Conservation (phyloP, 129 eudicot genomes). For the Flaveria ramosissima region DNA sequence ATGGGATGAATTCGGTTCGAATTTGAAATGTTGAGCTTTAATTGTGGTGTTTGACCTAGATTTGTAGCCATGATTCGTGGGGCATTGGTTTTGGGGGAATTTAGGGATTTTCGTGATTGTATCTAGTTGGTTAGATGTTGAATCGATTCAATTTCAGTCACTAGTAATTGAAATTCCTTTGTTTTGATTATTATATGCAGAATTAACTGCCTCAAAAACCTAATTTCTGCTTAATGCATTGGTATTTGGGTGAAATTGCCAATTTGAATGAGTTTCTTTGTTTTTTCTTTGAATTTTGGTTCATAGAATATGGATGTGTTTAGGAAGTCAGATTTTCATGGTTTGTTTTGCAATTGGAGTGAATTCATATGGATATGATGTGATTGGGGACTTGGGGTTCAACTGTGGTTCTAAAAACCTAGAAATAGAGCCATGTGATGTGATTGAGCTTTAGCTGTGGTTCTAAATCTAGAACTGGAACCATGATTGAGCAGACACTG, state of each 20-base stretch:
- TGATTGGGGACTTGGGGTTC: background rate
- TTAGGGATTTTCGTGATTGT: slow-evolving; percentile 18
- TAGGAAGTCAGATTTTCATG: background rate
- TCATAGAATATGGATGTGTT: slow-evolving; percentile 10
- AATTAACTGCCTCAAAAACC: background rate
- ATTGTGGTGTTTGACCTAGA: background rate
- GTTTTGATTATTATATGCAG: slow-evolving; percentile 3
- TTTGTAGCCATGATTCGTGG: background rate
- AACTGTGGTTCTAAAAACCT: background rate
- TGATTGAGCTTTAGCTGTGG: background rate
- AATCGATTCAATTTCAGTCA: background rate
- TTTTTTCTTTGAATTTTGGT: background rate
- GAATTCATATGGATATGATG: background rate
- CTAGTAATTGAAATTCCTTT: background rate
- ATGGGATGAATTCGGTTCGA: background rate
- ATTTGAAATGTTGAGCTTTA: slow-evolving; percentile 13
- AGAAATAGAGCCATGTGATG: background rate
- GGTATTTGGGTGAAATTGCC: slow-evolving; percentile 6
- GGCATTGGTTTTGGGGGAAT: slow-evolving; percentile 9
- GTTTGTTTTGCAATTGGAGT: slow-evolving; percentile 5
- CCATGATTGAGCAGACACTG: background rate
- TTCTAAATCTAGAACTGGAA: no score
- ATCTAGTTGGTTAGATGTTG: background rate
- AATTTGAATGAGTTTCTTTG: background rate
- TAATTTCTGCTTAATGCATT: slow-evolving; percentile 1